Conservation (phyloP, 768 basidiomycete species). For the Roridomyces roridus region DNA sequence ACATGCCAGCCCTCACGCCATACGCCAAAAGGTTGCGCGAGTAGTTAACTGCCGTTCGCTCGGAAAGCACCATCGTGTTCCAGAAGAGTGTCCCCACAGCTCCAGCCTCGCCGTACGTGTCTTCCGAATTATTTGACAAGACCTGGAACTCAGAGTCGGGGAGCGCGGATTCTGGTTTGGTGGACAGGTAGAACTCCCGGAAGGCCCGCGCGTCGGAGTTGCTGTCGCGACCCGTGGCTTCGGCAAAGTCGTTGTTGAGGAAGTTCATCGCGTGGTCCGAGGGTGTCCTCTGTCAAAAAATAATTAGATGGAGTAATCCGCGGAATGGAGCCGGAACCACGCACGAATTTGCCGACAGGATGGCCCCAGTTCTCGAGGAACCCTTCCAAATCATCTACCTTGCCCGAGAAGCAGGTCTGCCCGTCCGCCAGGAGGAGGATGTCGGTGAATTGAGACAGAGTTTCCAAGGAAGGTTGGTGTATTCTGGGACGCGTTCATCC, state of each 20-base stretch:
- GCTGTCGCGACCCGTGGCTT: slow-evolving; percentile 23
- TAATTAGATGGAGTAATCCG: background rate
- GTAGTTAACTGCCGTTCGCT: slow-evolving; percentile 57
- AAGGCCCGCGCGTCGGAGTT: slow-evolving; percentile 33
- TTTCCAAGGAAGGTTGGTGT: slow-evolving; percentile 70
- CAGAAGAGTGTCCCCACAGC: slow-evolving; percentile 38
- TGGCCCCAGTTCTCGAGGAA: slow-evolving; percentile 48
- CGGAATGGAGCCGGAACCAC: slow-evolving; percentile 8
- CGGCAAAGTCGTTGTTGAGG: slow-evolving; percentile 53
- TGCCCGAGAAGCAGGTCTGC: slow-evolving; percentile 47
- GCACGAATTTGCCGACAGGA: slow-evolving; percentile 43
- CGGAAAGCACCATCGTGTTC: slow-evolving; percentile 52
- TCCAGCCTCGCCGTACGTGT: slow-evolving; percentile 35
- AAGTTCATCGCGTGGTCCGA: slow-evolving; percentile 67
- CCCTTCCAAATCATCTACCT: slow-evolving; percentile 44
- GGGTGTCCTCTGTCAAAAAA: slow-evolving; percentile 49
- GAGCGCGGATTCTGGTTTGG: background rate
- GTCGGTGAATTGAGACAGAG: slow-evolving; percentile 64
- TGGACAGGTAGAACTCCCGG: slow-evolving; percentile 41
- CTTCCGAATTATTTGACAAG: background rate
- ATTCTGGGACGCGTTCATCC: slow-evolving; percentile 40
- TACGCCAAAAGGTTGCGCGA: slow-evolving; percentile 61
- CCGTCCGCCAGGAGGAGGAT: slow-evolving; percentile 65
- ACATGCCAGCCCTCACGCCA: slow-evolving; percentile 63
- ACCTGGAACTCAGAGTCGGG: background rate